Evolutionary conservation across 1,284 basidiomycete species (phyloP).

Genomic region (Pseudozyma thailandica): DNA sequence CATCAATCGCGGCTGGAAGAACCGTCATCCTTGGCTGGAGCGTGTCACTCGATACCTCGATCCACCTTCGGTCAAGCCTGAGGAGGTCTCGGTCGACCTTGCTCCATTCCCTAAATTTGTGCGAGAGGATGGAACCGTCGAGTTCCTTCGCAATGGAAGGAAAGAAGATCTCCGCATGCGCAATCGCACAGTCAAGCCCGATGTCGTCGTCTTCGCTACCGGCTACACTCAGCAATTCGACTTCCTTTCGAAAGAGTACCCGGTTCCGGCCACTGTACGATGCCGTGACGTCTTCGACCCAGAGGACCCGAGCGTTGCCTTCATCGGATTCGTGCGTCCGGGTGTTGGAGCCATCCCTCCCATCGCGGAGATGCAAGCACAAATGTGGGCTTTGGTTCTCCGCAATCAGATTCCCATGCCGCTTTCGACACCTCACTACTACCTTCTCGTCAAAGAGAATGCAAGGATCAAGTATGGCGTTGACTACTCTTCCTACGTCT

Average conservation of each 20-base stretch:
- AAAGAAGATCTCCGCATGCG: slow-evolving; percentile 72
- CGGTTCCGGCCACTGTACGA: slow-evolving; percentile 72
- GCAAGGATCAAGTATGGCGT: slow-evolving; percentile 76
- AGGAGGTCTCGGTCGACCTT: slow-evolving; percentile 73
- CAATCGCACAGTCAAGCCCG: slow-evolving; percentile 71
- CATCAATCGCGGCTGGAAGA: slow-evolving; percentile 71
- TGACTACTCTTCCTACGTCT: slow-evolving; percentile 74
- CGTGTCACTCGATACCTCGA: slow-evolving; percentile 55
- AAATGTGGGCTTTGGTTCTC: slow-evolving; percentile 75
- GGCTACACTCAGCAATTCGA: slow-evolving; percentile 71
- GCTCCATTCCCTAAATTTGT: slow-evolving; percentile 75
- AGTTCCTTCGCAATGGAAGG: slow-evolving; percentile 70
- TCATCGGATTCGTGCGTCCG: slow-evolving; percentile 76
- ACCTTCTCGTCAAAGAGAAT: slow-evolving; percentile 73
- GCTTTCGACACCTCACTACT: slow-evolving; percentile 72
- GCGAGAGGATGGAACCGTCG: slow-evolving; percentile 70
- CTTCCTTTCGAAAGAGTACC: slow-evolving; percentile 72
- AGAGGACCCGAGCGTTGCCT: slow-evolving; percentile 73
- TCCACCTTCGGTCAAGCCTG: slow-evolving; percentile 72
- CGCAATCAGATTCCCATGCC: slow-evolving; percentile 71
- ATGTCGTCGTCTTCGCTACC: slow-evolving; percentile 71
- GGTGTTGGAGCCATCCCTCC: slow-evolving; percentile 76
- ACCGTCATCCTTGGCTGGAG: slow-evolving; percentile 68
- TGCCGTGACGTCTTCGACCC: slow-evolving; percentile 72
- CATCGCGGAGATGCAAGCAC: slow-evolving; percentile 76